Base-by-base conservation (phyloP, 345 rosid genomes). In the Rhodamnia argentea region DNA sequence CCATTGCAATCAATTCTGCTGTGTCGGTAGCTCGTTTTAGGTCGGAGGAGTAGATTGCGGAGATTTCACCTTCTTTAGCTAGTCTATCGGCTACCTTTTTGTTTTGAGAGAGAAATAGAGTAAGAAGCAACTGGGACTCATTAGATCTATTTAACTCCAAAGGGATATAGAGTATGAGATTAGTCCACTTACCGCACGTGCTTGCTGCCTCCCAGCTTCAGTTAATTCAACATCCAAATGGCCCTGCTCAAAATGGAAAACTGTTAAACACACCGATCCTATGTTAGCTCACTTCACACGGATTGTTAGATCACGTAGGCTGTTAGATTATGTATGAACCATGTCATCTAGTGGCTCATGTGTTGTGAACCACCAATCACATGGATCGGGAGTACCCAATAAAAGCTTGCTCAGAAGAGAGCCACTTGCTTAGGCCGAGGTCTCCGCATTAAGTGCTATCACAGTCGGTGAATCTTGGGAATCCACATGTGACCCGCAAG, bases 191-290 rank as follows among this genome's bases (percentile, higher is more conserved):
- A 87, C 87, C 2, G 75, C 84, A 54, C 75, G 37, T 47, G 89
- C 88, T 60, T 86, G 86, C 54, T 10, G 44, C 60, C 83, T 82
- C 59, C 88, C 88, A 54, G n/a, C 76, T 24, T 89, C 86, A 82
- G 87, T 87, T 83, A 87, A 56, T 47, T 86, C 88, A 64, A 84
- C 83, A 85, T 89, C 84, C 53, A 89, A 37, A 76, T 87, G 89
- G 50, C 90, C 88, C 87, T 87, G 5, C 23, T 59, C 70, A 62
- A 3, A 59, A 59, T 7, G 18, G 18, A 1, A 14, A 59, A 59
- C 13, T 60, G 8, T 60, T 60, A 27, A 60, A 16, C 27, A 27
- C 20, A n/a, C 16, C 29, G 1, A 14, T 0, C 29, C 20, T 0
- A 60, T 1, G 4, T 60, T 60, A 27, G 10, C 37, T 3, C 13